Base-by-base conservation (phyloP, 352 stramenopile species). In the Halophytophthora batemanensis region DNA sequence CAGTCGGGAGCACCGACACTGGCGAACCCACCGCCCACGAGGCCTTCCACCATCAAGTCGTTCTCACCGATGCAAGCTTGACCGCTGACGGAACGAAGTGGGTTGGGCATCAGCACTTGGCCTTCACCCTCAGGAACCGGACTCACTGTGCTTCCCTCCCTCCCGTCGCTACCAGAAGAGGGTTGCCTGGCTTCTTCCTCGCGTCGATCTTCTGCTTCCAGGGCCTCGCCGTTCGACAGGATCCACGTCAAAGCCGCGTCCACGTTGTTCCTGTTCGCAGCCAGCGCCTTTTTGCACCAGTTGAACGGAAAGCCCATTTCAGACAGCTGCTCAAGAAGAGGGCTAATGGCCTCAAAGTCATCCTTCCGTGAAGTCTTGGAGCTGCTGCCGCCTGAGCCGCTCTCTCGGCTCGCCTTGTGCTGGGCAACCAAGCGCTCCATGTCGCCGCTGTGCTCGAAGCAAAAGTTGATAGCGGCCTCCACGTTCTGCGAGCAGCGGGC, bases 241-340 rank as follows among this genome's bases (percentile, higher is more conserved):
- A 97, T 96, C 86, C 89, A 97, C 19, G 89, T 97, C 43, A 97
- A 68, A 2, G 90, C 90, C 21, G 86, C 87, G 45, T 96, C 86
- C 2, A 97, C 87, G 39, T 96, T 94, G 53, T 95, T 91, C 22
- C 88, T 71, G 28, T 94, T 96, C 13, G 87, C 82, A 33, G 71
- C 80, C 3, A 97, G 67, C 33, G 90, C 89, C 37, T 95, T 93
- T 51, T 93, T 89, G 66, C 90, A 97, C 87, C 86, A 97, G 49
- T 92, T 92, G 39, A 87, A 70, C n/a, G 89, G 89, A 41, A 97
- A 97, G 1, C 90, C 90, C 90, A 97, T 97, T 56, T 96, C 87
- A 0, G 84, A 87, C 22, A 97, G 69, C 44, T 97, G 87, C 37
- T 95, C 82, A 10, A 96, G 59, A 19, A 96, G 49, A 11, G 75